Base-by-base conservation (phyloP, 345 rosid species). In the Eucalyptus viminalis region DNA sequence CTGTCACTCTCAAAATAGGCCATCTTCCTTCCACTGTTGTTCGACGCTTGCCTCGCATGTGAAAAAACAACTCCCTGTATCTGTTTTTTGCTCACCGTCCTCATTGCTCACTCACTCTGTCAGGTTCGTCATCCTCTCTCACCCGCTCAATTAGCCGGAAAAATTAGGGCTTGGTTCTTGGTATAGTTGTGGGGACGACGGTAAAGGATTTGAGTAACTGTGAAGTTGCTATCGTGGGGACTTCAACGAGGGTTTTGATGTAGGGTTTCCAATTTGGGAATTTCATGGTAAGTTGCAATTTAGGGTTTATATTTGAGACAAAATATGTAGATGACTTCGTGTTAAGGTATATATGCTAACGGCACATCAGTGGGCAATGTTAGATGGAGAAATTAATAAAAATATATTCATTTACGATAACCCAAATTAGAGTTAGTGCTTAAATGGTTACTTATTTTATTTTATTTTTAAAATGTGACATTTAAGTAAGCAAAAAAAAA, bases 311-410 rank as follows among this genome's bases (percentile, higher is more conserved):
- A 56, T 24, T 22, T 9, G 29, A 24, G 62, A 14, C 62, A 56
- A 56, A 56, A 56, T 3, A 56, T 56, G 62, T 56, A 24, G 62
- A 11, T 56, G 62, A 56, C 29, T 56, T 56, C 6, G 4, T 56
- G 10, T 22, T 56, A 19, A 24, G 62, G 29, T 56, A 56, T 56
- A 24, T 56, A 24, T 24, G 62, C 29, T 56, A 22, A 56, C 1
- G 6, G 29, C 62, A 56, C 1, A 0, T 56, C 3, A 0, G 29
- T 5, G 13, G 29, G 6, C 62, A 4, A 56, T 24, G 29, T 24
- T 2, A 22, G 3, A 56, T 56, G 58, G 10, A 19, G 58, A 53
- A 53, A 53, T 4, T 53, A 19, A 53, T 53, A 53, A 53, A 19
- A 53, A 53, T 53, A 53, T 53, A 53, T 2, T 53, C 13, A 24